Evolutionary conservation across 2,329 filamentous ascomycete species (phyloP), one percentile per base, ranked within the genome.

Genomic region (Phialocephala sp.): DNA sequence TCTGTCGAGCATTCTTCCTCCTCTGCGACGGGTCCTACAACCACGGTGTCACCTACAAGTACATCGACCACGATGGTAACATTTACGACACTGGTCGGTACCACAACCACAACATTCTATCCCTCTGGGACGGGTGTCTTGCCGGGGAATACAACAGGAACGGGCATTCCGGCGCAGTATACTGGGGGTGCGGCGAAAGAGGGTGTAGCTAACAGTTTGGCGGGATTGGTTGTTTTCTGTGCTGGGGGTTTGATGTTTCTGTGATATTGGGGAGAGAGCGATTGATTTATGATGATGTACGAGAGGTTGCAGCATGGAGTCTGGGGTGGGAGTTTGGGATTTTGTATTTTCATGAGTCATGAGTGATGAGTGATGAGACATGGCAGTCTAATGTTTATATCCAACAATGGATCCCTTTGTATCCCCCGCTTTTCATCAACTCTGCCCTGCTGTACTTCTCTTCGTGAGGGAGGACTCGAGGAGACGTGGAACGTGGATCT

Each of bases 151-250:
- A 39, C 56, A 11, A 64, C 50, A 32, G 37, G 43, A 15, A 66
- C 55, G 18, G 62, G 59, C n/a, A 20, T 32, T 4, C 20, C 60
- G 50, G 24, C 59, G 54, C 41, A 58, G 36, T 66, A 50, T 62
- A 66, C 68, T 8, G 66, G 68, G 47, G 66, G 61, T 9, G 66
- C 66, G 27, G 41, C 22, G 36, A 45, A 27, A 12, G 54, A 35
- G 14, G 50, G 52, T 14, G 24, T 36, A 37, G 54, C 43, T 18
- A 47, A 37, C 59, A 60, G 58, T 59, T 36, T 64, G 24, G 32
- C 60, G 15, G 66, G 58, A 8, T 41, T 68, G 59, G 37, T 68
- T 14, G 62, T 59, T 20, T 65, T 66, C 41, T 41, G 47, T 22
- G 59, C 60, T 37, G 58, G 56, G 4, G 61, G 27, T 3, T 32